Base-by-base conservation (phyloP, 805 yeast genomes). In the Candida qinlingensis region DNA sequence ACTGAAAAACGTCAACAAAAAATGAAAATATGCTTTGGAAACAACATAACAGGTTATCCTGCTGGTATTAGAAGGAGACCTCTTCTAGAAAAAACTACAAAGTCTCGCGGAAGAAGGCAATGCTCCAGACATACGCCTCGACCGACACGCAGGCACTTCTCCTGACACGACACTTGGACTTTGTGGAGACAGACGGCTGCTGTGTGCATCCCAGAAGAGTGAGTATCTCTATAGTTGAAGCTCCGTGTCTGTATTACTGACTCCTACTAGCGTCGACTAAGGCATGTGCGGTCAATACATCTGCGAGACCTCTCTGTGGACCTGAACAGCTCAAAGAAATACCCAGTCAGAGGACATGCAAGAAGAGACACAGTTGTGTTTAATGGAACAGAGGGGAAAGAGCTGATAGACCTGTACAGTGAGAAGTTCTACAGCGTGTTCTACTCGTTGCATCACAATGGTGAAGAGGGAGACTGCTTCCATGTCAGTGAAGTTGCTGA, bases 401-500 rank as follows among this genome's bases (percentile, higher is more conserved):
- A 47, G 27, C 26, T 47, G 31, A 25, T 47, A 35, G 45, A 37
- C 1, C 39, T 66, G 19, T 68, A 66, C 52, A 41, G 51, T 6
- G 44, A 49, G 8, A 55, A 56, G 9, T 63, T 71, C 41, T 53
- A 62, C 7, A 67, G 69, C 40, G 62, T 61, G 1, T 73, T 73
- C 50, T 66, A 63, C 39, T 66, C 75, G 0, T 31, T 73, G 7
- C 71, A 68, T 44, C 55, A 60, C 8, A 55, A 56, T 11, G 47
- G 60, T 38, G 51, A 54, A 0, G 59, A 57, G 9, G 42, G 39
- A 60, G 69, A 6, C 9, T 46, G 50, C 6, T 65, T 70, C 42
- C 68, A 67, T 45, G 61, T 73, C 3, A 70, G 75, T 46, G 68
- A 72, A 45, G 53, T 64, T 1, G 56, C 56, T 25, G 44, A 56